phyloP scores from a whole-genome alignment of 2,329 filamentous ascomycete genomes.

The Leptographium radiaticola region DNA sequence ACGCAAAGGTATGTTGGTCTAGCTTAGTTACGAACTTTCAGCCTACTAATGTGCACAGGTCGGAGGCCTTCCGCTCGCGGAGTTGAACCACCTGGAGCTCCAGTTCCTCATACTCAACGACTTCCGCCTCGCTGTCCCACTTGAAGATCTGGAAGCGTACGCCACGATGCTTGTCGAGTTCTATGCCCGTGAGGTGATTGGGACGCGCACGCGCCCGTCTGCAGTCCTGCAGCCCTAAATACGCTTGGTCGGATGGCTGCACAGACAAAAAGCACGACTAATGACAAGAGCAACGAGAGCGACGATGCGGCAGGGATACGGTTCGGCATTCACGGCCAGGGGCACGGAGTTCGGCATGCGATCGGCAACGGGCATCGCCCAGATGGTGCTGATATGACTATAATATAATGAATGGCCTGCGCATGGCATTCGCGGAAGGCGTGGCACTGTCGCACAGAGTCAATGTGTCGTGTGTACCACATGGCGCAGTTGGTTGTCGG shows the following conservation, averaged over 20 bases:
- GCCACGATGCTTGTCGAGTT: slow-evolving; percentile 98
- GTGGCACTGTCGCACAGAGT: no score
- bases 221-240: background rate
- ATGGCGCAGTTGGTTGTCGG: background rate
- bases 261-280: background rate
- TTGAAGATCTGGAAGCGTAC: slow-evolving; percentile 93
- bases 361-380: background rate
- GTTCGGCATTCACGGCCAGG: background rate
- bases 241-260: no score
- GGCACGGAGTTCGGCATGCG: background rate
- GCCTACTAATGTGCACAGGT: slow-evolving; percentile 43
- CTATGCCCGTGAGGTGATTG: slow-evolving; percentile 79
- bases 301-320: background rate
- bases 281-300: background rate
- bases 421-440: no score
- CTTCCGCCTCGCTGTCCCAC: slow-evolving; percentile 81
- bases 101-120: slow-evolving; percentile 95
- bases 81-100: slow-evolving; percentile 90
- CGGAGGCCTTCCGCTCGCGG: slow-evolving; percentile 77
- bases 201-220: slow-evolving; percentile 17
- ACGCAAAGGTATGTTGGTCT: slow-evolving; percentile 68
- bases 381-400: background rate
- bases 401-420: background rate
- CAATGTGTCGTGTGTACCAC: no score
- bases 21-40: background rate